Evolutionary conservation across 352 stramenopile genomes (phyloP).

Genomic region (Aphanomyces euteiches): DNA sequence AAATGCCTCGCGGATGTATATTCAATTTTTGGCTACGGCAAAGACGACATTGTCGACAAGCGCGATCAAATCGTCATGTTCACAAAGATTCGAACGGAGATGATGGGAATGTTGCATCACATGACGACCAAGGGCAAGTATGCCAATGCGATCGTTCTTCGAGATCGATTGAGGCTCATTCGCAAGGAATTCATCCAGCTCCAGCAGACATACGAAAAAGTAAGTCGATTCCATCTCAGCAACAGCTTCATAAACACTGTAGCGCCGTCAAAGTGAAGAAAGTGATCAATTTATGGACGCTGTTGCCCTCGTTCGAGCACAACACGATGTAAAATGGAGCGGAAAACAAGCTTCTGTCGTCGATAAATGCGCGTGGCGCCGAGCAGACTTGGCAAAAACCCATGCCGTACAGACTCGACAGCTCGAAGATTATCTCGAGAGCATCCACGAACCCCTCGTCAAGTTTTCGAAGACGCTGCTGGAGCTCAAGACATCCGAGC

Average conservation of each 20-base stretch:
- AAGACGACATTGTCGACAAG: slow-evolving; percentile 60
- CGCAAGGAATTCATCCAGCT: slow-evolving; percentile 67
- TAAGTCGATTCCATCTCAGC: neutral
- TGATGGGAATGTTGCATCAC: slow-evolving; percentile 54
- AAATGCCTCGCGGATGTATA: slow-evolving; percentile 66
- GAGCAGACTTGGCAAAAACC: slow-evolving; percentile 53
- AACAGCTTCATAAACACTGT: neutral
- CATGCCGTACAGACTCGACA: slow-evolving; percentile 57
- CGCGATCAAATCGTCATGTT: slow-evolving; percentile 75
- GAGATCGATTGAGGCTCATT: slow-evolving; percentile 55
- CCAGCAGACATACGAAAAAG: slow-evolving; percentile 54
- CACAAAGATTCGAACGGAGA: slow-evolving; percentile 49
- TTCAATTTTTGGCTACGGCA: slow-evolving; percentile 56
- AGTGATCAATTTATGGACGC: slow-evolving; percentile 48
- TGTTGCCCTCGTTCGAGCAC: slow-evolving; percentile 40
- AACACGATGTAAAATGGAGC: slow-evolving; percentile 40
- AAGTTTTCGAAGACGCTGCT: slow-evolving; percentile 72
- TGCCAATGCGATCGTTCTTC: slow-evolving; percentile 62
- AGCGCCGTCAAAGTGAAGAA: slow-evolving; percentile 48
- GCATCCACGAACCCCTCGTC: slow-evolving; percentile 51
- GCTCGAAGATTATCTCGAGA: slow-evolving; percentile 56
- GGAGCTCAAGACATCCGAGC: slow-evolving; percentile 69
- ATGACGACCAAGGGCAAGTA: slow-evolving; percentile 58
- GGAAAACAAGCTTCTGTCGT: slow-evolving; percentile 36
- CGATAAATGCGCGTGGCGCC: slow-evolving; percentile 45